Evolutionary conservation across 164 flowering plant species (phyloP).

Genomic region (Liquidambar formosana): DNA sequence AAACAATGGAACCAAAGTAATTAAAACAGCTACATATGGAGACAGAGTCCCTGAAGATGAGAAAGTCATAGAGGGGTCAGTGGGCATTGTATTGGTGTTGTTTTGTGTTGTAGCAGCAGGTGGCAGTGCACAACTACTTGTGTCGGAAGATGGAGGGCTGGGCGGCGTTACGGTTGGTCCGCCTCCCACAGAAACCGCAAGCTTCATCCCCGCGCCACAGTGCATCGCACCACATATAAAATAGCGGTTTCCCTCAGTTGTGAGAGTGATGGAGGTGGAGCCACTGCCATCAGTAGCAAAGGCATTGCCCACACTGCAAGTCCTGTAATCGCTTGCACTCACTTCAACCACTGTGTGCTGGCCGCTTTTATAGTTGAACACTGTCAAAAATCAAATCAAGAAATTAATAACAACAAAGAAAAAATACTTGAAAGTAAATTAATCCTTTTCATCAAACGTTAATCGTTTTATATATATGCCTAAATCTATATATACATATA

Average conservation of each 20-base stretch:
- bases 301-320: conserved; percentile 32
- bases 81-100: background rate
- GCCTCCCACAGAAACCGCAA: conserved; percentile 31
- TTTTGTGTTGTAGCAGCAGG: conserved; percentile 7
- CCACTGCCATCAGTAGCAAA: conserved; percentile 37
- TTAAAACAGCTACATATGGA: conserved; percentile 13
- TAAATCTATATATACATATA: too few relatives aligned
- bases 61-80: background rate
- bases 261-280: conserved; percentile 36
- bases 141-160: conserved; percentile 10
- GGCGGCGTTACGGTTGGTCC: conserved; percentile 8
- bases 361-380: conserved; percentile 38
- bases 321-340: conserved; percentile 34
- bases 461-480: too few relatives aligned
- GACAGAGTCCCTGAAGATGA: conserved; percentile 11
- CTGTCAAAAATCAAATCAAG: too few relatives aligned
- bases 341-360: conserved; percentile 58
- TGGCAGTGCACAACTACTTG: too few relatives aligned
- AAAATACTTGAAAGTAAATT: too few relatives aligned
- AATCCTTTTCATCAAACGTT: too few relatives aligned
- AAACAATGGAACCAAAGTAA: conserved; percentile 2
- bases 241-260: conserved; percentile 40
- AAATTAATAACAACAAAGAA: too few relatives aligned
- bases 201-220: conserved; percentile 51
- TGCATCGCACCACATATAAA: conserved; percentile 45